Base-by-base conservation (phyloP, 2,329 filamentous ascomycete species). In the Ilyonectria destructans region DNA sequence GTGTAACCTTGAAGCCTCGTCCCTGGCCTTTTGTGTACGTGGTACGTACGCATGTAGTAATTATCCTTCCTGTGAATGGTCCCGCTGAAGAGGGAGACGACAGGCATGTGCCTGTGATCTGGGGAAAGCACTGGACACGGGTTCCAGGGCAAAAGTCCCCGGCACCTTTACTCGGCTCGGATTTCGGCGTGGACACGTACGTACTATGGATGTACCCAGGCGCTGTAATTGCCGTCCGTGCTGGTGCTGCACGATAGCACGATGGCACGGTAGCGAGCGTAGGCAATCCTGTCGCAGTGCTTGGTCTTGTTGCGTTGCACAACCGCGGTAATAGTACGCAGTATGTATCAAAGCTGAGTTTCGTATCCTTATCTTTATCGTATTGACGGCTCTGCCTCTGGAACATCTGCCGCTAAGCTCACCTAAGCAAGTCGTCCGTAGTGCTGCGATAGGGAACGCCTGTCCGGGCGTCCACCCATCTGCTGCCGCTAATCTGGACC, bases 381-480 rank as follows among this genome's bases (percentile, higher is more conserved):
- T 35, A 31, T 35, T 49, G 37, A n/a, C 45, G 48, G 26, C 40
- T 23, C 48, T 61, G n/a, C 45, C 31, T 31, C 48, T 29, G 6
- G 26, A 52, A 10, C 17, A 48, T 54, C n/a, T 54, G 59, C 59
- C 54, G 45, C 45, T 62, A 62, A 43, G 43, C 60, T 62, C 60
- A 62, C 43, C 43, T 62, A 62, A 62, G 60, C 60, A 62, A 23
- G 29, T 62, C 37, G 6, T 40, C 59, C 40, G 43, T 37, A 29
- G 31, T 19, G 33, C 31, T 7, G 43, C 43, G 60, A 62, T 62
- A 62, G 35, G 15, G 29, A 23, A 31, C 23, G 23, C 48, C 48
- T 35, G 57, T 15, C 13, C 13, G 5, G 17, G 15, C 15, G 37
- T 43, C 37, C 37, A n/a, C 37, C 37, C 37, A 43, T 17, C 37